Base-by-base conservation (phyloP, 2,329 filamentous ascomycete species). In the Mariannaea elegans region DNA sequence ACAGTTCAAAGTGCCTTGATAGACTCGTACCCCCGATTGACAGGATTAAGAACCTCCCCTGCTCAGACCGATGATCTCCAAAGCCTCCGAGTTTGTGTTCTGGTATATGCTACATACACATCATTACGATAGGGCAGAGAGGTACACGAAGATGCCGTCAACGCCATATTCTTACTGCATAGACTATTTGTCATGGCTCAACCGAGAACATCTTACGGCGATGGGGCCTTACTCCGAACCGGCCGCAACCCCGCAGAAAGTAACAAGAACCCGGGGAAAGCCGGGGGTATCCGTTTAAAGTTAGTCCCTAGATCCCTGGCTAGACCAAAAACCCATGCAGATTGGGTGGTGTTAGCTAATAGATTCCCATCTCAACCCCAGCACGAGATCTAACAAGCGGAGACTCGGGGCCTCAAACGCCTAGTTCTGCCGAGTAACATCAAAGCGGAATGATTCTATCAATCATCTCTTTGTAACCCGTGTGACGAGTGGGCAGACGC, bases 261-360 rank as follows among this genome's bases (percentile, higher is more conserved):
- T 24, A 21, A 13, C 14, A 32, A 19, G 27, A 47, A 32, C 24
- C 45, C 45, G 45, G 45, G 45, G 45, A 34, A 47, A 47, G 19
- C 45, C 45, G 45, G 45, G 45, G 45, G 45, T 21, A 13, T 18
- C 10, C n/a, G 45, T 13, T 27, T 34, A 34, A 16, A 4, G 27
- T 32, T 47, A 19, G 4, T 19, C 3, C 27, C 45, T 21, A 47
- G 45, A 47, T 47, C 27, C 45, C n/a, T 9, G 42, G 10, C 18
- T 42, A 16, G 18, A 24, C 38, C 19, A 23, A 23, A 36, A 13
- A 38, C 27, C n/a, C 31, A 38, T 54, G 29, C 19, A 19, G 8
- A 31, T 36, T 41, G 36, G 36, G 49, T 52, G 38, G 29, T 36
- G 39, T 55, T 55, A 55, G 42, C 51, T 47, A 55, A 42, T 27